A percentile compares a stretch with the other conserved stretches of the same genome.
These are phyloP conservation scores for Meyerozyma carpophila DNA, from an alignment of 1,139 yeast genomes.

Conservation along the genomic window DNA sequence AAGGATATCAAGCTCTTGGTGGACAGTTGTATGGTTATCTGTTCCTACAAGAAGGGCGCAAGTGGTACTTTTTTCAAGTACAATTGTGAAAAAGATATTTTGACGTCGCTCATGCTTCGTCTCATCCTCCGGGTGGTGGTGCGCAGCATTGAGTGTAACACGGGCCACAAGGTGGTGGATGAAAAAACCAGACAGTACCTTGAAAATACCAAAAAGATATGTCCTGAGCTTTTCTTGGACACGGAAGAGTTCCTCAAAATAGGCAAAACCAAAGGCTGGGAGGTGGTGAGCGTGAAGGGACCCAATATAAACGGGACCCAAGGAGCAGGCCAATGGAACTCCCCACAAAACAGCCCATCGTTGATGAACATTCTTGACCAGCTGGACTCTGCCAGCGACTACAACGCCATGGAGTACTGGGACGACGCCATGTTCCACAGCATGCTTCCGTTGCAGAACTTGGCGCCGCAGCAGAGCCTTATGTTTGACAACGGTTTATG, in stretches of 20 bases:
- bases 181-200: slow-evolving; percentile 18
- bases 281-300: not conserved
- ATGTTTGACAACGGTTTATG: not conserved
- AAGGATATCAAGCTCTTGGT: slow-evolving; percentile 28
- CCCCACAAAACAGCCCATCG: not conserved
- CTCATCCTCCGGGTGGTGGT: slow-evolving; percentile 21
- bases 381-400: not conserved
- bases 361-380: not conserved
- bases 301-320: not conserved
- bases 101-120: slow-evolving; percentile 18
- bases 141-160: slow-evolving; percentile 19
- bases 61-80: not conserved
- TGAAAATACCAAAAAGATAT: slow-evolving; percentile 14
- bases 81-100: slow-evolving; percentile 15
- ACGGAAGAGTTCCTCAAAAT: not conserved
- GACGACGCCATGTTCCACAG: not conserved
- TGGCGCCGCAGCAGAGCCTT: not conserved
- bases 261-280: not conserved
- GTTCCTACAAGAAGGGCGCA: slow-evolving; percentile 1
- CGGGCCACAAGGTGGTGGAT: slow-evolving; percentile 11
- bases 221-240: slow-evolving; percentile 21
- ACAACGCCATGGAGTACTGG: not conserved
- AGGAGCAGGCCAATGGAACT: not conserved
- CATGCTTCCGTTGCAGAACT: not conserved
- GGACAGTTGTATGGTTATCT: slow-evolving; percentile 22